Conservation (phyloP, 1,284 basidiomycete genomes). For the Thelephora terrestris region DNA sequence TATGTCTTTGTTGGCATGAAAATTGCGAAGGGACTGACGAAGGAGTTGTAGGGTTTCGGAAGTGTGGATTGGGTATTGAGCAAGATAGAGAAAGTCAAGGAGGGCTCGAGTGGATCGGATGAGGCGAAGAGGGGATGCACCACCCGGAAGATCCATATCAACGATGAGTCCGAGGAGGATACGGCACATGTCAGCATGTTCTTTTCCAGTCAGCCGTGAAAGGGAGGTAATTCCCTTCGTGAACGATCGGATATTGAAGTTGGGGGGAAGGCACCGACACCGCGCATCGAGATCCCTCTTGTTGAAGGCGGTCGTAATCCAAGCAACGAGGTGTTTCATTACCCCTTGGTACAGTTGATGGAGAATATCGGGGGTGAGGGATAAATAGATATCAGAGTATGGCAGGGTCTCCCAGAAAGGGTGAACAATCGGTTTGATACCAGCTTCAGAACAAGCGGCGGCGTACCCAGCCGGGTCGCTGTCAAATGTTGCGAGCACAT, state of each 20-base stretch:
- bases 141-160: neutral
- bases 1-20: conserved; percentile 21
- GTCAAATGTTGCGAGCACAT: conserved; percentile 4
- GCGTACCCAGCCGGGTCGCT: conserved; percentile 5
- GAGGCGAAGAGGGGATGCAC: neutral
- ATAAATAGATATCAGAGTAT: conserved; percentile 19
- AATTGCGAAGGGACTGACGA: conserved; percentile 13
- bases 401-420: conserved; percentile 32
- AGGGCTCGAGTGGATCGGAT: no score
- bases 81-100: no score
- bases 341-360: no score
- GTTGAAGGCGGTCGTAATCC: neutral
- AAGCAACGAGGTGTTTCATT: no score
- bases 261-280: neutral
- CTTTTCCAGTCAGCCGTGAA: conserved; percentile 11
- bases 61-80: conserved; percentile 19
- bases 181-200: conserved; percentile 15
- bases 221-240: conserved; percentile 2
- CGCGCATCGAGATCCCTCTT: neutral
- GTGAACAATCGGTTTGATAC: conserved; percentile 10
- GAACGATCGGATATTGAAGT: neutral
- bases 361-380: conserved; percentile 30
- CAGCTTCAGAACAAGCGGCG: conserved; percentile 5
- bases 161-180: conserved; percentile 8
- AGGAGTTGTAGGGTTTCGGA: conserved; percentile 14